Evolutionary conservation across 176 grass and related monocot genomes (phyloP).

Genomic region (Pontederia paniculata): DNA sequence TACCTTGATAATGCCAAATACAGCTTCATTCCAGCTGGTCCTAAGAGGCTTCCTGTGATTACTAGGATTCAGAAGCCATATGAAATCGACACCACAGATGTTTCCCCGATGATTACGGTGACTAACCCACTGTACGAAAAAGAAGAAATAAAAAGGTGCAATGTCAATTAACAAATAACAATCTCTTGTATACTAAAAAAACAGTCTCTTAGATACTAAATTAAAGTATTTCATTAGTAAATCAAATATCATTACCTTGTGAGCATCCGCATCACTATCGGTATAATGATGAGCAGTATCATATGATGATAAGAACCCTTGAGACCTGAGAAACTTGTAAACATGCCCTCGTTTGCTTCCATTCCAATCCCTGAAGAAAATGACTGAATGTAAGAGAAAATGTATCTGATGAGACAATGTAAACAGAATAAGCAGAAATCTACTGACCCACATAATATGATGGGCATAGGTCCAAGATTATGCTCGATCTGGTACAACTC

Average conservation of each 20-base stretch:
- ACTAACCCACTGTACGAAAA: constrained; percentile 59
- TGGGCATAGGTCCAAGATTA: constrained; percentile 66
- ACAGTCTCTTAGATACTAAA: too few relatives aligned
- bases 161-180: constrained; percentile 21
- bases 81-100: constrained; percentile 84
- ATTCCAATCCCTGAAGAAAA: constrained; percentile 64
- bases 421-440: not conserved
- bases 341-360: constrained; percentile 90
- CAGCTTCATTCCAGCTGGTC: constrained; percentile 94
- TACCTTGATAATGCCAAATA: constrained; percentile 90
- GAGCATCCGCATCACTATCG: constrained; percentile 72
- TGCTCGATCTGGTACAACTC: constrained; percentile 72
- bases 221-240: too few relatives aligned
- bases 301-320: constrained; percentile 81
- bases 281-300: constrained; percentile 85
- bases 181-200: too few relatives aligned
- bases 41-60: constrained; percentile 62
- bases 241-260: constrained; percentile 40
- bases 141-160: constrained; percentile 14
- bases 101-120: constrained; percentile 87
- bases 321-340: constrained; percentile 82
- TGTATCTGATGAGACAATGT: not conserved
- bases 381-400: not conserved
- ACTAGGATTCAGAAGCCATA: constrained; percentile 81
- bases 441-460: constrained; percentile 73